Conservation (phyloP, 1,284 basidiomycete genomes). For the Cryptococcus maquisensis region DNA sequence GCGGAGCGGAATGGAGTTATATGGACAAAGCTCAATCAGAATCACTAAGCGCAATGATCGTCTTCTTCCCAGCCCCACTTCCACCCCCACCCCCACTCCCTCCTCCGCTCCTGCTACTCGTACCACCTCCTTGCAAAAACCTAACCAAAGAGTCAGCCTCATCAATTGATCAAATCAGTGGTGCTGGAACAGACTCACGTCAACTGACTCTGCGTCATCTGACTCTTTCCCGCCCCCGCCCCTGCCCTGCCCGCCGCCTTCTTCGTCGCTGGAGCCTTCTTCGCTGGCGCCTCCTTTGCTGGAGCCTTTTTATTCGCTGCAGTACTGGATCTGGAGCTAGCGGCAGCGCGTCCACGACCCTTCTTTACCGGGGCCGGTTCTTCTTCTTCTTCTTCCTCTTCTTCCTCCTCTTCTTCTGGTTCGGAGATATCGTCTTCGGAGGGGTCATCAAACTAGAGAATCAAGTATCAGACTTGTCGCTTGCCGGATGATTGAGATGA, state of each 20-base stretch:
- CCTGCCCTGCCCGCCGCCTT: slow-evolving; percentile 23
- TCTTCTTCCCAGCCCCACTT: too few species aligned
- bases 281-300: slow-evolving; percentile 26
- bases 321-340: background rate
- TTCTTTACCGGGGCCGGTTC: slow-evolving; percentile 56
- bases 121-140: too few species aligned
- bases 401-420: slow-evolving; percentile 52
- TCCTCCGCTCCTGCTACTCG: too few species aligned
- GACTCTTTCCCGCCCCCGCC: slow-evolving; percentile 26
- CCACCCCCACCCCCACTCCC: too few species aligned
- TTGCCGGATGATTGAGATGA: too few species aligned
- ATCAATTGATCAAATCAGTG: background rate
- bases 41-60: background rate
- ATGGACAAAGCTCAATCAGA: too few species aligned
- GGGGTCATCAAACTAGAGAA: slow-evolving; percentile 55
- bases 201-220: slow-evolving; percentile 57
- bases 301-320: slow-evolving; percentile 13
- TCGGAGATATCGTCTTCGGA: slow-evolving; percentile 40
- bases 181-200: slow-evolving; percentile 24
- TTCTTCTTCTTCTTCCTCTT: slow-evolving; percentile 59
- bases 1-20: too few species aligned
- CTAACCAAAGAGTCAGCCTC: too few species aligned
- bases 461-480: background rate
- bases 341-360: slow-evolving; percentile 61
- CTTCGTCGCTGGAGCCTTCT: slow-evolving; percentile 54